A percentile compares a stretch with the other conserved stretches of the same genome.
These are phyloP conservation scores for Madurella mycetomatis DNA, from an alignment of 2,329 filamentous ascomycete species.

Conservation along the genomic window DNA sequence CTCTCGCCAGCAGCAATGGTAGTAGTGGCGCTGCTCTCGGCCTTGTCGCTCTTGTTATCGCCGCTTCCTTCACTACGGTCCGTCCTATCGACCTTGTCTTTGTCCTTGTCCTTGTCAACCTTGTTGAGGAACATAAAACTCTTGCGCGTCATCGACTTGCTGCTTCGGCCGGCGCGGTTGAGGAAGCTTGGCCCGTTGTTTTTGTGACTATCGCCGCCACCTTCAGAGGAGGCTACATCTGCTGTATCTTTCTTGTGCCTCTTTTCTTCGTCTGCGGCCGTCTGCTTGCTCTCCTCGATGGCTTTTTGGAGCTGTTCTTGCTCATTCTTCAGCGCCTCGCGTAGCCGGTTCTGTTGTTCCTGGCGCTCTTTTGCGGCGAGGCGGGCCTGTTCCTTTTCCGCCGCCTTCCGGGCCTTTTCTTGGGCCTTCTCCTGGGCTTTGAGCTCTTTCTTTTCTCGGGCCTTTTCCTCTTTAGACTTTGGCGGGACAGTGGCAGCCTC, in stretches of 20 bases:
- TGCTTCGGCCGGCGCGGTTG: slow-evolving; percentile 64
- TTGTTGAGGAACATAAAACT: slow-evolving; percentile 65
- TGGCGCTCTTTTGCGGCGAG: slow-evolving; percentile 38
- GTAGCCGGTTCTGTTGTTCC: slow-evolving; percentile 32
- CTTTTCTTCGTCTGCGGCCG: slow-evolving; percentile 51
- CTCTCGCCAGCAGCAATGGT: slow-evolving; percentile 3
- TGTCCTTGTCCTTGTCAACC: slow-evolving; percentile 38
- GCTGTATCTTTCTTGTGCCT: slow-evolving; percentile 38
- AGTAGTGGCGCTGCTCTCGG: slow-evolving; percentile 15
- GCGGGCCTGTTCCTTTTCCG: slow-evolving; percentile 39
- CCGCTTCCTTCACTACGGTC: slow-evolving; percentile 44
- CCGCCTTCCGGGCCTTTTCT: slow-evolving; percentile 45
- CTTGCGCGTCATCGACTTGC: slow-evolving; percentile 74
- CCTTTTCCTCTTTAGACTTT: slow-evolving; percentile 57
- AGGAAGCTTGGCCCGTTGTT: slow-evolving; percentile 39
- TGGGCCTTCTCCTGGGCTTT: slow-evolving; percentile 48
- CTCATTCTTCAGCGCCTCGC: slow-evolving; percentile 47
- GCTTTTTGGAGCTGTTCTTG: slow-evolving; percentile 59
- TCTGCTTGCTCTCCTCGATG: slow-evolving; percentile 62
- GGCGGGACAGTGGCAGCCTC: slow-evolving; percentile 22
- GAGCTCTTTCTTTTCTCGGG: slow-evolving; percentile 65
- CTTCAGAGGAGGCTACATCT: slow-evolving; percentile 33
- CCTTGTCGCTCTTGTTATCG: slow-evolving; percentile 29
- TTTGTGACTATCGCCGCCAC: slow-evolving; percentile 22
- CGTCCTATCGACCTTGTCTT: slow-evolving; percentile 26